Conservation (phyloP, 139 green algal genomes). For the Monoraphidium neglectum region DNA sequence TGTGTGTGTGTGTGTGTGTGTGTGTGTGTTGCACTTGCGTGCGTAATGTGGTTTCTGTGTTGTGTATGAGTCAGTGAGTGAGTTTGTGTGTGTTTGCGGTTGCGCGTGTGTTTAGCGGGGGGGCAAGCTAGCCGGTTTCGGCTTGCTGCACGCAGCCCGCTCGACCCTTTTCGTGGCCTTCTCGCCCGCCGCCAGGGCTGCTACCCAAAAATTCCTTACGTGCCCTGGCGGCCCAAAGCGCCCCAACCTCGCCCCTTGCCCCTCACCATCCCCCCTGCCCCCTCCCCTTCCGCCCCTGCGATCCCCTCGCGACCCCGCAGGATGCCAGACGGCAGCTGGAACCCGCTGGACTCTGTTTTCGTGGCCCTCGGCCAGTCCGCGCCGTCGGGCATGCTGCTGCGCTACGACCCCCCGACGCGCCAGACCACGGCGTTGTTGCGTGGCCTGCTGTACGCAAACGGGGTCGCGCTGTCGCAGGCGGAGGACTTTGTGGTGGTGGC, state of each 20-base stretch:
- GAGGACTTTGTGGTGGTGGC: conserved; percentile 61
- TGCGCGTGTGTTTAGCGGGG: too few relatives aligned
- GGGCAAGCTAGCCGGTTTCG: neutral
- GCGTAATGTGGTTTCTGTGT: too few relatives aligned
- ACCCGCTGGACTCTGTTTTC: conserved; percentile 31
- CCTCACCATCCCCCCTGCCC: neutral
- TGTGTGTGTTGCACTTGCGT: too few relatives aligned
- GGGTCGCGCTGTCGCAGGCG: conserved; percentile 67
- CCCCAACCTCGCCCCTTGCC: neutral
- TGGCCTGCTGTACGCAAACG: conserved; percentile 74
- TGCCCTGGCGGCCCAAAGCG: too few relatives aligned
- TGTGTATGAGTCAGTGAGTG: too few relatives aligned
- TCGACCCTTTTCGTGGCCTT: neutral
- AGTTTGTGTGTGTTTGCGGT: too few relatives aligned
- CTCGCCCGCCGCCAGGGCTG: neutral
- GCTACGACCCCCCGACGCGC: conserved; percentile 53
- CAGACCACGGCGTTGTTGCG: conserved; percentile 46
- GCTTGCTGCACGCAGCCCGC: neutral
- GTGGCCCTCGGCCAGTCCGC: conserved; percentile 32
- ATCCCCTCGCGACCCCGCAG: neutral
- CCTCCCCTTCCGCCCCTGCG: neutral
- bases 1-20: too few relatives aligned
- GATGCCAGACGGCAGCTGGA: conserved; percentile 6
- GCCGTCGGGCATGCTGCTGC: conserved; percentile 56
- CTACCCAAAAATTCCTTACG: neutral